Evolutionary conservation across 2,329 filamentous ascomycete genomes (phyloP), one percentile per base, ranked within the genome.

Genomic region (Nemania sp.): DNA sequence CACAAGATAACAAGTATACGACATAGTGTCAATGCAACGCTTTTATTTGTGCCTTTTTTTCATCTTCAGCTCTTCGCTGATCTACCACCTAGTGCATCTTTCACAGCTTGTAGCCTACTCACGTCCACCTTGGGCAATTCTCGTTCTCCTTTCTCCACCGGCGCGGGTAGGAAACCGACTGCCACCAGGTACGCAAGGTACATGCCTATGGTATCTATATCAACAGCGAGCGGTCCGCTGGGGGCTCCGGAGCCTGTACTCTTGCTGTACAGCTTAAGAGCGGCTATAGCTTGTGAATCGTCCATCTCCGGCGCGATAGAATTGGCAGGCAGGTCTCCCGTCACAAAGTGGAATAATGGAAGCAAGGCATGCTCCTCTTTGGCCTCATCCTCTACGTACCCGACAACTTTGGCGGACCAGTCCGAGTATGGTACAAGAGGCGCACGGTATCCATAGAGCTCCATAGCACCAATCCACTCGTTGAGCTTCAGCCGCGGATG

Each of bases 241-340:
- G n/a, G n/a, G n/a, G 26, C 26, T 28, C 6, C 26, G 6, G 11
- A 11, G 11, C 6, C 26, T 28, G 26, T 11, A 6, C 26, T 28
- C 26, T 28, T 30, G n/a, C n/a, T 80, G 66, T 52, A 78, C 75
- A 1, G 77, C 77, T 66, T 91, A 86, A 95, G 77, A 0, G 85
- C 81, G 1, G 75, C 73, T 1, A 81, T 77, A 0, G 90, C 83
- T 65, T 94, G 90, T 52, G 63, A 26, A 68, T 92, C 89, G 64
- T 90, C 86, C 6, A 93, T 80, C 67, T 90, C 88, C 0, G 88
- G 86, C 0, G 89, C 87, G 37, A 80, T 82, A 23, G 86, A 89
- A 64, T 83, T 83, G 28, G 78, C 77, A 0, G 86, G 87, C 17
- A 91, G 75, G 69, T 90, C 82, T 19, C 80, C 79, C 12, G 82